Evolutionary conservation across 257 asterid genomes (phyloP), one percentile per base, ranked within the genome.

Genomic region (Dorcoceras hygrometricum): DNA sequence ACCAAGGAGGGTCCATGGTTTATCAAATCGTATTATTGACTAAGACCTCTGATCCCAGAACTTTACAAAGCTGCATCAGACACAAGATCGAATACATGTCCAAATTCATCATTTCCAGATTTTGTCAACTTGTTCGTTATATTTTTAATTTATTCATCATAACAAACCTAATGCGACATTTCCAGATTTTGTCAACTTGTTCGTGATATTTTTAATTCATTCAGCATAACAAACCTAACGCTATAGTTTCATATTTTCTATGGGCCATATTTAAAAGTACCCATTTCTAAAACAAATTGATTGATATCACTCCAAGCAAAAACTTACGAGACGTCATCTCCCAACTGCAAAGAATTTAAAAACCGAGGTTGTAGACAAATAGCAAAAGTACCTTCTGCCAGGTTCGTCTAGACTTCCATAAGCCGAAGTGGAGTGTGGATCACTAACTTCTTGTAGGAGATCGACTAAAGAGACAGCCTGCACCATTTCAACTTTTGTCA

Each of bases 401-500:
- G 96, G 84, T 69, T 86, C 99, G 82, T 93, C 99, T 75, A 93
- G 96, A 76, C 97, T 85, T 78, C 82, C 89, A 83, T 83, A 90
- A 67, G 89, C 92, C 79, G 97, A 93, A 67, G 75, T 70, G 55
- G 83, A 73, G 34, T 79, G 76, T 19, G 86, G 82, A 73, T 77
- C 70, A 66, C 84, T 80, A 65, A 90, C 85, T 78, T 93, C 99
- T 78, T 81, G 86, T 39, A 93, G 80, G 76, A 93, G 85, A 77
- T 82, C 81, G 69, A 86, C 71, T 60, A 91, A 80, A 46, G 97
- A 86, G 73, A 74, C 83, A 67, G 86, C 76, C 80, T 93, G 95
- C 89, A 83, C 74, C 89, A 85, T 86, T 69, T 86, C 97, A 71
- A 67, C 81, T 62, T 67, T 58, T 71, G 82, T 81, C 63, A 88